Evolutionary conservation across 1,139 yeast genomes (phyloP).

Genomic region (Lodderomyces metapsilosis): DNA sequence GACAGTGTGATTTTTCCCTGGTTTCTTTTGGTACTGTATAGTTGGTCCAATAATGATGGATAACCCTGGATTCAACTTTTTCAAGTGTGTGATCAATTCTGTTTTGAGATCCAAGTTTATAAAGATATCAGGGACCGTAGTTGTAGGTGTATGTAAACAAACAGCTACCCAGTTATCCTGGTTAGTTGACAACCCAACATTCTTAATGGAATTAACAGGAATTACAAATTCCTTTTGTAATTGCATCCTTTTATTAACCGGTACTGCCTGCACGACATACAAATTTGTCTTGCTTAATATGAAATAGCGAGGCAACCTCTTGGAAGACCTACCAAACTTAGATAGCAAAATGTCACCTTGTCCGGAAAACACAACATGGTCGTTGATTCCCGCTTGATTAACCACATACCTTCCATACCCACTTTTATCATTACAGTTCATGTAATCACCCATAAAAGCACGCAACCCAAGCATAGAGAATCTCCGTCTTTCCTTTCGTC

Average conservation of each 20-base stretch:
- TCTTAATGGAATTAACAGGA: conserved; percentile 58
- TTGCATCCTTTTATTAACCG: conserved; percentile 70
- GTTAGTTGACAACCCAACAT: conserved; percentile 66
- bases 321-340: conserved; percentile 91
- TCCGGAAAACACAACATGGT: conserved; percentile 71
- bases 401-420: conserved; percentile 71
- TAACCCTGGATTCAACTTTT: conserved; percentile 57
- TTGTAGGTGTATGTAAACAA: conserved; percentile 50
- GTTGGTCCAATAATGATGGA: conserved; percentile 69
- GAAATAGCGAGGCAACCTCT: conserved; percentile 70
- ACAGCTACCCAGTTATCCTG: conserved; percentile 96
- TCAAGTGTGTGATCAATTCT: conserved; percentile 78
- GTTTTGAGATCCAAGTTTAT: conserved; percentile 85
- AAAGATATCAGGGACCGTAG: conserved; percentile 72
- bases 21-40: conserved; percentile 83
- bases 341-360: conserved; percentile 79
- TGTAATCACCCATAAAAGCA: conserved; percentile 91
- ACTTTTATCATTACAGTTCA: conserved; percentile 73
- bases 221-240: conserved; percentile 65
- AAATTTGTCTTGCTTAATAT: conserved; percentile 63
- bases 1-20: conserved; percentile 76
- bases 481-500: conserved; percentile 86
- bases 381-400: conserved; percentile 67
- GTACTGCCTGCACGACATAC: conserved; percentile 68
- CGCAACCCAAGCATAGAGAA: conserved; percentile 86